These are phyloP conservation scores for Calocybe gangraenosa DNA, from an alignment of 768 basidiomycete genomes.

Conservation along the genomic window DNA sequence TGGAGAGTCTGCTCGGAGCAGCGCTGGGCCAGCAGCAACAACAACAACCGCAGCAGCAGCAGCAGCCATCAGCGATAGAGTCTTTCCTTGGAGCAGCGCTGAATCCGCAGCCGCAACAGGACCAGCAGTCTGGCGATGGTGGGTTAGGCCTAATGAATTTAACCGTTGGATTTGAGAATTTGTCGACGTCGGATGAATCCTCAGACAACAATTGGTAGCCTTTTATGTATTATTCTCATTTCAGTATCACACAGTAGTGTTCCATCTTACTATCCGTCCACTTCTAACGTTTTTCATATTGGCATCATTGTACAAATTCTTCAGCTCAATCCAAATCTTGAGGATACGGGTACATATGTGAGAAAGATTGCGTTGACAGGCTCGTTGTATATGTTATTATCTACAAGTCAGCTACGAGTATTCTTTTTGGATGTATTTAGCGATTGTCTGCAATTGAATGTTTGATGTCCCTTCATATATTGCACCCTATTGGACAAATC, in stretches of 20 bases:
- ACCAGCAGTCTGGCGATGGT: neutral
- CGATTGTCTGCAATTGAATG: constrained; percentile 95
- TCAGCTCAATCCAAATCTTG: neutral
- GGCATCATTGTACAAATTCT: neutral
- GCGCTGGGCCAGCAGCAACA: neutral
- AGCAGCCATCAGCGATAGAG: neutral
- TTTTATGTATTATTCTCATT: no score
- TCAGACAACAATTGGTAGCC: neutral
- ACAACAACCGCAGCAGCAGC: neutral
- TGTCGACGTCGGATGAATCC: constrained; percentile 1
- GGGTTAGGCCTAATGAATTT: neutral
- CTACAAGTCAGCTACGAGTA: constrained; percentile 44
- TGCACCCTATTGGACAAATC: constrained; percentile 60
- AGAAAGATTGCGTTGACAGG: neutral
- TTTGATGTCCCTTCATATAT: constrained; percentile 98
- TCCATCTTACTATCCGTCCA: neutral
- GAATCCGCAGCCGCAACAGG: neutral
- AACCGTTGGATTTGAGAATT: neutral
- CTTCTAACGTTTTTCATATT: neutral
- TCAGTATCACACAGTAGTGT: neutral
- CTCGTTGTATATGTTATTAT: no score
- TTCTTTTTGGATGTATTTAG: constrained; percentile 85
- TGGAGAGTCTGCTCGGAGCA: neutral
- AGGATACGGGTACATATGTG: neutral
- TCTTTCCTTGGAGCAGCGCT: neutral